Base-by-base conservation (phyloP, 768 basidiomycete species). In the Tricholoma hemisulphureum region DNA sequence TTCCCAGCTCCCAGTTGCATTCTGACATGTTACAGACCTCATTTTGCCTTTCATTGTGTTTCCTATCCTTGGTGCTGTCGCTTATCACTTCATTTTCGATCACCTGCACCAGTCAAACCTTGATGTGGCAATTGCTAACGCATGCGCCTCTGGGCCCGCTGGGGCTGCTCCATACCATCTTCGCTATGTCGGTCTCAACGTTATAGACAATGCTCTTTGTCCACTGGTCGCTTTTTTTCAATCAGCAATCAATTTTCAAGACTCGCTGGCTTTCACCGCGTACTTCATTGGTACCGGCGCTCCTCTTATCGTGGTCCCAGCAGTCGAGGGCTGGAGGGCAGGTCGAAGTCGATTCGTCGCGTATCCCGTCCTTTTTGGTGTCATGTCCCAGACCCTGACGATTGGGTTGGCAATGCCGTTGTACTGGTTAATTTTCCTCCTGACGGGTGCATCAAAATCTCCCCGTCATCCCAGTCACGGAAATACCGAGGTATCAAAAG, bases 161-260 rank as follows among this genome's bases (percentile, higher is more conserved):
- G 39, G 41, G 32, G 53, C 57, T 43, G 64, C 63, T 14, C 72
- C 75, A 9, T 78, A 75, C 61, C 73, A 69, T 13, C 64, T 82
- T 11, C 49, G 66, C 2, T 81, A 81, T 64, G 80, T 78, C 16
- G 72, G 74, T 4, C 37, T 71, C 13, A 35, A 63, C n/a, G 43
- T 52, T 4, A 28, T 77, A n/a, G 80, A 86, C 60, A 29, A 43
- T 10, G 4, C 57, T 7, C 63, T 85, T 9, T 85, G 83, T 53
- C 63, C 65, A 10, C 46, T 84, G 35, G 77, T 83, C 46, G 59
- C 67, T 0, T 76, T 84, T 65, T 85, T 84, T 67, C 78, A 83
- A 32, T 67, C 67, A 35, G 70, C 73, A 21, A 71, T 83, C 57
- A 61, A 68, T 8, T 67, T 63, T 1, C 51, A 63, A 10, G 67